Conservation (phyloP, 352 stramenopile species). For the Pythium periplocum region DNA sequence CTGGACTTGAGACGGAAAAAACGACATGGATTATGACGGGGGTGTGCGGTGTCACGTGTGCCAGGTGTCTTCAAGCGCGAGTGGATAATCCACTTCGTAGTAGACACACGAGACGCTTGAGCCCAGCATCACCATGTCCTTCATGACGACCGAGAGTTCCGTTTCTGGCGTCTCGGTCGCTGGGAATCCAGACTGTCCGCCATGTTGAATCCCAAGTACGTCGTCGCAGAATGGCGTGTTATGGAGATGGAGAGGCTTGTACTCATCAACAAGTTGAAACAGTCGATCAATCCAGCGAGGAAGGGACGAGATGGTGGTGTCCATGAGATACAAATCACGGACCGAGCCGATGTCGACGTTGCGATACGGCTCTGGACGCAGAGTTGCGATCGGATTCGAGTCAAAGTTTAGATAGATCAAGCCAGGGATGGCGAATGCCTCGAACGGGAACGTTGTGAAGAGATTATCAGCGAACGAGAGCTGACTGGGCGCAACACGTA, state of each 20-base stretch:
- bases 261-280: not conserved
- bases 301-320: too few relatives aligned
- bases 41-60: too few relatives aligned
- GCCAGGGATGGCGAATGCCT: not conserved
- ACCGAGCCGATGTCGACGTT: not conserved
- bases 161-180: too few relatives aligned
- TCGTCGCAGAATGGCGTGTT: constrained; percentile 3
- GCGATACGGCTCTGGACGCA: not conserved
- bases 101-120: too few relatives aligned
- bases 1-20: too few relatives aligned
- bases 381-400: constrained; percentile 4
- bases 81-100: too few relatives aligned
- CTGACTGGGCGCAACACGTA: constrained; percentile 1
- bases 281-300: too few relatives aligned
- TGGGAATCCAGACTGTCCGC: not conserved
- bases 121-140: too few relatives aligned
- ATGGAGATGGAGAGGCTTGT: not conserved
- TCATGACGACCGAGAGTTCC: too few relatives aligned
- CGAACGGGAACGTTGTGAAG: constrained; percentile 5
- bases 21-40: too few relatives aligned
- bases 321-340: too few relatives aligned
- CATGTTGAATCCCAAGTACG: not conserved
- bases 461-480: constrained; percentile 7
- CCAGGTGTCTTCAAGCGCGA: too few relatives aligned
- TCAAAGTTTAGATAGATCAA: constrained; percentile 7